Evolutionary conservation across 2,329 filamentous ascomycete genomes (phyloP).

Genomic region (Sordariomycetes sp.): DNA sequence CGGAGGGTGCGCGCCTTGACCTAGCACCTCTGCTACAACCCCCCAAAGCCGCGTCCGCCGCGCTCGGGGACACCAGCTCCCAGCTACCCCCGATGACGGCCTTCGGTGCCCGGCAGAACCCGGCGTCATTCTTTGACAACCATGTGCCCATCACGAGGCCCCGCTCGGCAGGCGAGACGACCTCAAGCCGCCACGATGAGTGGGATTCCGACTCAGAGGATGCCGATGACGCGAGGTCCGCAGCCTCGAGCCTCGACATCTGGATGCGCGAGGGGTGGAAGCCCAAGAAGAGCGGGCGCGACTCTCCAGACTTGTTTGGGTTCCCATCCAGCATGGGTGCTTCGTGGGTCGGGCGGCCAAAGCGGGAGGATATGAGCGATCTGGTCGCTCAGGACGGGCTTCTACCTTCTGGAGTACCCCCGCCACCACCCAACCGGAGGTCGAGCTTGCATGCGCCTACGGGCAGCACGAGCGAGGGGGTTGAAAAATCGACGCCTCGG

Average conservation of each 20-base stretch:
- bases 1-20: neutral
- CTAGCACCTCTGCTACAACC: neutral
- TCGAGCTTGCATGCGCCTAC: conserved; percentile 42
- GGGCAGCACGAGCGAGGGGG: conserved; percentile 15
- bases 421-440: conserved; percentile 37
- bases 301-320: conserved; percentile 43
- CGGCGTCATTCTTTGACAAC: conserved; percentile 17
- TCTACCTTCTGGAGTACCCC: conserved; percentile 19
- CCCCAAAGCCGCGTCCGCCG: neutral
- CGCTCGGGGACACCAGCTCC: neutral
- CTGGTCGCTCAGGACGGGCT: conserved; percentile 8
- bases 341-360: conserved; percentile 35
- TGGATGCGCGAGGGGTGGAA: conserved; percentile 44
- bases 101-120: conserved; percentile 18
- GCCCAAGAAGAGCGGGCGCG: conserved; percentile 10
- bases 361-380: conserved; percentile 12
- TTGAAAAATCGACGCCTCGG: conserved; percentile 5
- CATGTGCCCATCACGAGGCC: conserved; percentile 24
- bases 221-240: conserved; percentile 28
- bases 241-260: conserved; percentile 41
- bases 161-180: conserved; percentile 35
- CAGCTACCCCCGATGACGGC: conserved; percentile 20
- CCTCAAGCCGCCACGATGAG: conserved; percentile 25
- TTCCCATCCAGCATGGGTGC: conserved; percentile 31
- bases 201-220: conserved; percentile 35